Base-by-base conservation (phyloP, 805 yeast species). In the Hanseniaspora jakobsenii region DNA sequence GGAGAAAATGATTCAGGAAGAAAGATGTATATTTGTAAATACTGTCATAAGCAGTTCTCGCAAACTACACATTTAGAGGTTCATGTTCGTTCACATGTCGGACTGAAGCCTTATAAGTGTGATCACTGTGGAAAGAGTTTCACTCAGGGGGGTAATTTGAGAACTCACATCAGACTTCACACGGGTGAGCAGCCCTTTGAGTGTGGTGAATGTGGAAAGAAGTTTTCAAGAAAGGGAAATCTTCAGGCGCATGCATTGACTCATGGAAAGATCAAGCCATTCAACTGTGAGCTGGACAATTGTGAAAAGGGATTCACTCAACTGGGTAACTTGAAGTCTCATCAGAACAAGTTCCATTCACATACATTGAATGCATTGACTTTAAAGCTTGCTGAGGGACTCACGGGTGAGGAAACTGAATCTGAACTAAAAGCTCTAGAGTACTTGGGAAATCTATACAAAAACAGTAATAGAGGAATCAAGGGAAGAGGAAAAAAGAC, bases 51-150 rank as follows among this genome's bases (percentile, higher is more conserved):
- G 57, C 71, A 72, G 44, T 87, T 87, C 55, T 77, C 87, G 1
- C 96, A 87, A 58, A 69, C 85, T n/a, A 87, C 95, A 4, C 95
- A 85, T 61, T 64, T 86, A 53, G 94, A 85, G 52, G 94, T 86
- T 14, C 95, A 85, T 59, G 75, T 83, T 6, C 66, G 95, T 52
- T 78, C 89, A 0, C 95, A 85, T 58, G 78, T 85, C 54, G 95
- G 95, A 0, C 73, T 73, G 50, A 80, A 85, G 55, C 95, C 95
- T 8, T 85, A 77, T 58, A 77, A 71, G 53, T 86, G 95, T 59
- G 69, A 71, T 17, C 79, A 66, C 53, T 86, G 95, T 64, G 79
- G 76, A 13, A 85, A 85, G 59, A 62, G 80, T 43, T 85, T 85
- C 53, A 83, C 95, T 0, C 95, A 85, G 59, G 89, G 94, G 36